Conservation (phyloP, 2,329 filamentous ascomycete species). For the Paecilomyces formosus region DNA sequence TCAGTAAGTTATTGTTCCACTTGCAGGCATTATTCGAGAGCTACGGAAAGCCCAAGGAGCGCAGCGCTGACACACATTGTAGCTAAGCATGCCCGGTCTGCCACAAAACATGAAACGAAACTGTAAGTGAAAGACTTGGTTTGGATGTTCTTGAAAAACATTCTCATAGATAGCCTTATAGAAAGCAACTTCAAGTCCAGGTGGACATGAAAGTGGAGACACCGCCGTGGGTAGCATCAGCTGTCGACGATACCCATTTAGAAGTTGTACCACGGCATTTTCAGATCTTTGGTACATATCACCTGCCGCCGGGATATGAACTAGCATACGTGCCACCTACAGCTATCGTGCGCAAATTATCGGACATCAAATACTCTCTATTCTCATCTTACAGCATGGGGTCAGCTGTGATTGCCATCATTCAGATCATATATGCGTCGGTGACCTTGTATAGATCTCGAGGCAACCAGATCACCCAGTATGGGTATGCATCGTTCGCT, state of each 20-base stretch:
- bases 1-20: not conserved
- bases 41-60: not conserved
- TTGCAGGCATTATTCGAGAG: not conserved
- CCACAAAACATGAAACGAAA: not conserved
- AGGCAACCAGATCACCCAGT: constrained; percentile 22
- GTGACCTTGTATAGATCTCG: constrained; percentile 19
- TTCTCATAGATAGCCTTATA: not conserved
- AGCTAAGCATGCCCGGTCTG: not conserved
- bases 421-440: constrained; percentile 19
- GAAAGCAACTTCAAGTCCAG: not conserved
- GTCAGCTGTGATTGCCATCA: constrained; percentile 17
- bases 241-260: not conserved
- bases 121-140: not conserved
- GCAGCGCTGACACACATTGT: not conserved
- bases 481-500: constrained; percentile 28
- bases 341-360: not conserved
- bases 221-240: not conserved
- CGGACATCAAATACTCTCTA: constrained; percentile 1
- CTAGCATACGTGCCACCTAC: constrained; percentile 7
- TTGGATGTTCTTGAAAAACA: not conserved
- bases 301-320: constrained; percentile 8
- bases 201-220: not conserved
- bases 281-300: constrained; percentile 8
- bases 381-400: constrained; percentile 16
- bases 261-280: not conserved